Percentiles rank a stretch among this genome's conserved stretches.
Evolutionary conservation across 2,329 filamentous ascomycete species (phyloP).

Genomic region (Juglanconis sp.): DNA sequence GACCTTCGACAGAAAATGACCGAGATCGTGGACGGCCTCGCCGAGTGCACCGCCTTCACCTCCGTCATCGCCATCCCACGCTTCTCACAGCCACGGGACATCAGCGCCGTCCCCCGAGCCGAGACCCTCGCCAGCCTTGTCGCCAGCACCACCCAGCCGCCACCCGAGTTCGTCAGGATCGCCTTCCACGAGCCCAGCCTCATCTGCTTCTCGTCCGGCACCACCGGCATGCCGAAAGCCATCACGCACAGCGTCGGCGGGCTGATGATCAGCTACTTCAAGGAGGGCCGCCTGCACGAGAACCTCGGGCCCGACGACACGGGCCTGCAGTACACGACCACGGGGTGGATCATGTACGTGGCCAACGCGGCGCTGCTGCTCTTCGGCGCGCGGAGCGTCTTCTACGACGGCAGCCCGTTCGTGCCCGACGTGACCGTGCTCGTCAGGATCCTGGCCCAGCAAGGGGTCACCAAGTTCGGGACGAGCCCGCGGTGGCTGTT

Average conservation of each 20-base stretch:
- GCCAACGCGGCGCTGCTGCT: constrained; percentile 88
- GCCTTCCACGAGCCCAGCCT: constrained; percentile 63
- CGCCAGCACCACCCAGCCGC: constrained; percentile 22
- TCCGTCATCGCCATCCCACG: constrained; percentile 64
- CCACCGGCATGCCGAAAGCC: constrained; percentile 82
- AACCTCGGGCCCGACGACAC: constrained; percentile 70
- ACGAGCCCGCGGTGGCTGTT: constrained; percentile 40
- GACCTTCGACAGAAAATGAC: constrained; percentile 72
- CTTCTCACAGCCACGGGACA: constrained; percentile 57
- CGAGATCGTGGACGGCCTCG: constrained; percentile 62
- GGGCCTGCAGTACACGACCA: constrained; percentile 91
- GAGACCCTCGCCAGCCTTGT: constrained; percentile 47
- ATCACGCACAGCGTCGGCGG: constrained; percentile 91
- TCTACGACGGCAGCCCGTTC: constrained; percentile 94
- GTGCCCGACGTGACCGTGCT: constrained; percentile 67
- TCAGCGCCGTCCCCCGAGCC: constrained; percentile 48
- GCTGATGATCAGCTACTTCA: constrained; percentile 93
- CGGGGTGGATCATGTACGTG: constrained; percentile 99
- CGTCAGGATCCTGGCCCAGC: constrained; percentile 63
- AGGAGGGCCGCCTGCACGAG: constrained; percentile 86
- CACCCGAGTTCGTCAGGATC: constrained; percentile 56
- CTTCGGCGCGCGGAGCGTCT: constrained; percentile 74
- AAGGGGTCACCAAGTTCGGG: constrained; percentile 87
- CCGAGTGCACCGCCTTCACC: constrained; percentile 56
- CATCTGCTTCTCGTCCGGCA: constrained; percentile 90